These are phyloP conservation scores for Blastobotrys indianensis DNA, from an alignment of 1,139 yeast genomes.

Conservation along the genomic window DNA sequence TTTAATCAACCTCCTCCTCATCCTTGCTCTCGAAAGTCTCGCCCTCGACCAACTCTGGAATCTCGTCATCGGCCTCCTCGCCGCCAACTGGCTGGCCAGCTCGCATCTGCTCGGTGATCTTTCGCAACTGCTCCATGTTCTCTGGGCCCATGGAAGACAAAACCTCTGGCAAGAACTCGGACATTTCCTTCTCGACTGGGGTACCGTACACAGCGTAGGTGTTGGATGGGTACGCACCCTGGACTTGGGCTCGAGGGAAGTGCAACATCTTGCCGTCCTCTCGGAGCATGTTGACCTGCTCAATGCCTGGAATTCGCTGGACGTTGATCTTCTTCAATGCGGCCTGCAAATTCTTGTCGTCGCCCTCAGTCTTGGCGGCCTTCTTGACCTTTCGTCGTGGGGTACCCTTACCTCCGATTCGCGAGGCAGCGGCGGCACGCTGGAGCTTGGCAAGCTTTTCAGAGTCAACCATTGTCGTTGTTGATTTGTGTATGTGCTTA, in stretches of 20 bases:
- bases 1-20: conserved; percentile 28
- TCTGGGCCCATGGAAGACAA: conserved; percentile 97
- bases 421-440: conserved; percentile 29
- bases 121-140: conserved; percentile 82
- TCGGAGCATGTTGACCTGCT: conserved; percentile 96
- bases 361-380: conserved; percentile 64
- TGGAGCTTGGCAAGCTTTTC: conserved; percentile 37
- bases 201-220: conserved; percentile 93
- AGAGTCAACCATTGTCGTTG: conserved; percentile 29
- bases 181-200: conserved; percentile 88
- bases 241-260: conserved; percentile 92
- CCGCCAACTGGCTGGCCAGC: conserved; percentile 43
- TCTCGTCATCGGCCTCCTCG: conserved; percentile 50
- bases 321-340: conserved; percentile 87
- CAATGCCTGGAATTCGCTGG: conserved; percentile 81
- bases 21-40: conserved; percentile 77
- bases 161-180: conserved; percentile 91
- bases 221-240: conserved; percentile 86
- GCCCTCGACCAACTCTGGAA: conserved; percentile 93
- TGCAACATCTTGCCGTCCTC: conserved; percentile 95
- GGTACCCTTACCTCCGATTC: conserved; percentile 45
- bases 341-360: conserved; percentile 85
- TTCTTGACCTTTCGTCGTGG: conserved; percentile 73
- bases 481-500: not conserved
- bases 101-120: conserved; percentile 87